Evolutionary conservation across 2,329 filamentous ascomycete species (phyloP).

Genomic region (Alternaria rosae): DNA sequence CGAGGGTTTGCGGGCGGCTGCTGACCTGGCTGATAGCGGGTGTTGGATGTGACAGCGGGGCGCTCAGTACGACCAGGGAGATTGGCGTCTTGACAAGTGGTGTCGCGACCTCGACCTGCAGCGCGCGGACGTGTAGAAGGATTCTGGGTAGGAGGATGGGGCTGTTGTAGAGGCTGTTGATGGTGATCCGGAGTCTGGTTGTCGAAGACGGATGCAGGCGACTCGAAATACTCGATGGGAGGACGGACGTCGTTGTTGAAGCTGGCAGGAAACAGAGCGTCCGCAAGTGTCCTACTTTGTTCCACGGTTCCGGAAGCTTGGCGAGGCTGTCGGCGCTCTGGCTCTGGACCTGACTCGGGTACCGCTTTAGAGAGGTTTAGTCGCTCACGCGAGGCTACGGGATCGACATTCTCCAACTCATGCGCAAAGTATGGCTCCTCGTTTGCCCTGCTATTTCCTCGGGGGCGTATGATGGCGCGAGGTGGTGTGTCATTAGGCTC

Average conservation of each 20-base stretch:
- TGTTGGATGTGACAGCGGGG: background rate
- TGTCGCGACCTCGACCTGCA: background rate
- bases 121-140: background rate
- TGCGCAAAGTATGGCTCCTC: background rate
- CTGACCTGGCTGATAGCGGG: background rate
- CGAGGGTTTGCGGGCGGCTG: background rate
- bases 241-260: background rate
- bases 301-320: constrained; percentile 23
- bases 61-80: background rate
- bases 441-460: background rate
- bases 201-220: background rate
- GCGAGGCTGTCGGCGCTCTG: constrained; percentile 23
- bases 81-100: constrained; percentile 8
- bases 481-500: background rate
- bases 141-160: background rate
- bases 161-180: background rate
- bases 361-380: constrained; percentile 27
- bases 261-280: constrained; percentile 12
- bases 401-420: constrained; percentile 20
- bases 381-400: constrained; percentile 18
- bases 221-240: background rate
- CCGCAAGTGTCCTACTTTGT: constrained; percentile 17
- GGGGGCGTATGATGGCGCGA: background rate
- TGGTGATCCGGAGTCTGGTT: background rate
- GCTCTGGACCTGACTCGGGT: constrained; percentile 8